Conservation (phyloP, 164 flowering plant genomes). For the Tetrastigma voinierianum region DNA sequence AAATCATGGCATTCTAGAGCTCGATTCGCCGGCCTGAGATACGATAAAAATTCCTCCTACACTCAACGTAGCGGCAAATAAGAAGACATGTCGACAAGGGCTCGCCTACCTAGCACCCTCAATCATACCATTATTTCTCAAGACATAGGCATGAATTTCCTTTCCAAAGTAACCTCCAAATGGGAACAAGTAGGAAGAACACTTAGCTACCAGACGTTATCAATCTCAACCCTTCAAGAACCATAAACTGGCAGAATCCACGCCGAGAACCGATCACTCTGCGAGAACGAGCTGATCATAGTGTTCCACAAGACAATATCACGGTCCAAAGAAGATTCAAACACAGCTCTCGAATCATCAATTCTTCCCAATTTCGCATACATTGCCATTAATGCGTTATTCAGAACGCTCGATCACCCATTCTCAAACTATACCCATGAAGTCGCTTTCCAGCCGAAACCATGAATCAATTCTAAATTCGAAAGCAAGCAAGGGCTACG, state of each 20-base stretch:
- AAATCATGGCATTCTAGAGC: constrained; percentile 86
- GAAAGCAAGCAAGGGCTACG: constrained; percentile 57
- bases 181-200: constrained; percentile 81
- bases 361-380: no score
- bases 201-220: constrained; percentile 68
- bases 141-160: no score
- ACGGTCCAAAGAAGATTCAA: constrained; percentile 42
- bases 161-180: constrained; percentile 66
- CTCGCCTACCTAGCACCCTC: constrained; percentile 64
- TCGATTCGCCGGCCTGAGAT: no score
- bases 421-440: no score
- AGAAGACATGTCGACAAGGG: constrained; percentile 87
- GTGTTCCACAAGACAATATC: constrained; percentile 81
- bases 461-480: constrained; percentile 32
- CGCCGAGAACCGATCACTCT: constrained; percentile 47
- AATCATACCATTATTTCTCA: constrained; percentile 42
- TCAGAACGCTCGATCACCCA: no score
- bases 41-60: constrained; percentile 54
- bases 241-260: constrained; percentile 46
- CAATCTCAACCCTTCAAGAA: constrained; percentile 50
- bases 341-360: constrained; percentile 39
- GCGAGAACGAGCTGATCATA: no score
- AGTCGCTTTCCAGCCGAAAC: constrained; percentile 64
- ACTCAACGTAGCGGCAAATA: constrained; percentile 50
- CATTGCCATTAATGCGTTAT: no score